Base-by-base conservation (phyloP, 2,329 filamentous ascomycete species). In the Dothideomycetes sp. region DNA sequence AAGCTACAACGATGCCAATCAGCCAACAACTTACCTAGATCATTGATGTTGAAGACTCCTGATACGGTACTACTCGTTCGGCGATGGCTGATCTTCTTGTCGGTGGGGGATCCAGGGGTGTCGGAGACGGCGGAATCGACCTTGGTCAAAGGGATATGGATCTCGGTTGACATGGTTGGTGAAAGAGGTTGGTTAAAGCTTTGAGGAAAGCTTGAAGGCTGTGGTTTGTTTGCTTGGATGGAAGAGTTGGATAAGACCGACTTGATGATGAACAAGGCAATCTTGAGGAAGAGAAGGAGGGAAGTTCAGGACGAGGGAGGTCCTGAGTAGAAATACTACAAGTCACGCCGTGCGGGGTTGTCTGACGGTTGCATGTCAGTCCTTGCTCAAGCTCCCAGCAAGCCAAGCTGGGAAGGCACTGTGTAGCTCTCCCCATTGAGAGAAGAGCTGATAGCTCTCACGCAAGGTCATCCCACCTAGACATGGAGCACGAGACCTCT, bases 61-160 rank as follows among this genome's bases (percentile, higher is more conserved):
- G 80, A 72, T 32, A 74, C 74, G 56, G 73, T 76, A 42, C 84
- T 89, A 62, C 84, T 87, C 48, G 71, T 69, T 65, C 86, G 77
- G 53, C 80, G 74, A 59, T 81, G 74, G 50, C 66, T 65, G 59
- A 74, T 76, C 61, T 75, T 75, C 54, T 70, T 69, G 50, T 86
- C 80, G 59, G 80, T 75, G 45, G 79, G 80, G 55, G 75, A 73
- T 51, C 77, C 74, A 55, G 88, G 65, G 18, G 55, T 49, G 64
- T 85, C 84, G 60, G 86, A 80, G 59, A 93, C 78, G 69, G 85
- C 86, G 46, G 88, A 94, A 67, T 95, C 88, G 69, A 94, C 79
- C 72, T 93, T 94, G 66, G 76, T 74, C 61, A 94, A 76, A 56
- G 81, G 75, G 49, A 46, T 53, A 51, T 61, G 60, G 43, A 63